Base-by-base conservation (phyloP, 129 eudicot species). In the Artemisia annua region DNA sequence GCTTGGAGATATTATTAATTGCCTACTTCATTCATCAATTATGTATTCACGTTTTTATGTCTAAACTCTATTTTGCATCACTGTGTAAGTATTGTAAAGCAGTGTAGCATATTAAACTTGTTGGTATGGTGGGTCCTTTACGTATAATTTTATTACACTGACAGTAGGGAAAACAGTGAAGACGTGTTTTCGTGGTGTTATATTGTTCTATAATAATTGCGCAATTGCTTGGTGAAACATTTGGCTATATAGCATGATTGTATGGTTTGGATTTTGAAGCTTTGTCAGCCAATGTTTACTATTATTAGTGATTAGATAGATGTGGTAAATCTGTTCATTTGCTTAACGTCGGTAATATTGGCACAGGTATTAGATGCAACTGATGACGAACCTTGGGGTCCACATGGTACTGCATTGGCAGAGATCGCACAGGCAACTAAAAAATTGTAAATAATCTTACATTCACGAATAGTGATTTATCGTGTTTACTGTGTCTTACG, bases 361-460 rank as follows among this genome's bases (percentile, higher is more conserved):
- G 58, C 44, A 35, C 81, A 91, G 97, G 97, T 91, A 18, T 75
- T 91, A 83, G 97, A 92, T 89, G 97, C 97, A 71, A 92, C 97
- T 12, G 97, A 92, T 71, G 91, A 89, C 68, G 97, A 89, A 78
- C 97, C 97, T 18, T 92, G 96, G 97, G 97, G 97, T 71, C 97
- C 97, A 85, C 97, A 92, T 85, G 97, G 97, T 67, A 88, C 88
- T 57, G 96, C 81, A 67, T 86, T 92, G 84, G 96, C 94, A 70
- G 97, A 92, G 86, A 89, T 92, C 35, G 96, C 97, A 43, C 92
- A 87, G 56, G 97, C 97, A n/a, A 92, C 97, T 18, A 92, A 89
- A 72, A 92, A 85, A 81, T 92, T 86, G 97, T 92, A 92, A 39
- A 55, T 51, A 62, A 14, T 18, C 5, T 39, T 39, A 39, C 46